Base-by-base conservation (phyloP, 345 rosid species). In the Anacardium occidentale region DNA sequence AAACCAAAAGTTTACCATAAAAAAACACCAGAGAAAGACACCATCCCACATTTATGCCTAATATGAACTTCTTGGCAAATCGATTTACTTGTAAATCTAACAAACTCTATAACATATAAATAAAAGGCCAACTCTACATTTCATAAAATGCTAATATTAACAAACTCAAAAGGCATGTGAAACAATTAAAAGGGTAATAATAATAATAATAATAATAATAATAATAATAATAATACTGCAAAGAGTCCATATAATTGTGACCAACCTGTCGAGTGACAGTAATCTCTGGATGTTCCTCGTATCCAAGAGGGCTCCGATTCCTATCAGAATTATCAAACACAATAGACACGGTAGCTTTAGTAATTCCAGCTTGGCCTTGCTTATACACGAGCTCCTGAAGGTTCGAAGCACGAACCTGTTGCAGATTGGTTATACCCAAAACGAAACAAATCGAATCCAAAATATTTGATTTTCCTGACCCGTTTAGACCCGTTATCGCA, bases 361-460 rank as follows among this genome's bases (percentile, higher is more conserved):
- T 93, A 32, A 95, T 91, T 57, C 99, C 99, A 53, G 99, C 99
- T 80, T 95, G 99, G 1, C 99, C 99, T 84, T 95, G 99, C 88
- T 95, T 95, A 84, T 95, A 95, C 7, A 95, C 99, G 50, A 93
- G 92, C 89, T 95, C 99, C 79, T 95, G 99, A 18, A 95, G 91
- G 79, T 93, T 95, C 6, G 98, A 82, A 52, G 99, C 99, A 21
- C 98, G 93, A 72, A 95, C 99, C 76, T 95, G 99, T 85, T 93
- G 98, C 83, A 95, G 83, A 80, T 95, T 93, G 48, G 99, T 95
- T 66, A 95, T 95, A n/a, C 99, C 99, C 71, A 95, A 72, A 20
- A 93, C 99, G 73, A 95, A 95, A 78, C 99, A 95, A 70, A 95
- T 93, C 2, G 99, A 95, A 74, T 95, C 99, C 71, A 95, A 88